These are phyloP conservation scores for Pachyrhizus erosus DNA, from an alignment of 306 rosid genomes.

Conservation along the genomic window DNA sequence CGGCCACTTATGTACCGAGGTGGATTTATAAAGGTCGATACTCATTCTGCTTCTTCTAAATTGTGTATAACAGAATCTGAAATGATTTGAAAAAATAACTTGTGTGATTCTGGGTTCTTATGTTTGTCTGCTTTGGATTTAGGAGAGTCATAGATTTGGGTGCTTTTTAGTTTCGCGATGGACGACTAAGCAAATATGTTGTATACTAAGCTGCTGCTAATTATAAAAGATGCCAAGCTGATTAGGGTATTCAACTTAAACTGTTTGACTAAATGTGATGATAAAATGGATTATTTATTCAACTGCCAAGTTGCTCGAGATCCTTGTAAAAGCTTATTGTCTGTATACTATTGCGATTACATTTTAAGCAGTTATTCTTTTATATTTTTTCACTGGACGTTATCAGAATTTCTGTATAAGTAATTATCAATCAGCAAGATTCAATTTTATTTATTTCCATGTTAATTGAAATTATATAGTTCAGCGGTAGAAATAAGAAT, in stretches of 20 bases:
- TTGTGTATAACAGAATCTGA: constrained; percentile 59
- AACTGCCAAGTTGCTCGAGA: neutral
- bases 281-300: neutral
- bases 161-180: constrained; percentile 17
- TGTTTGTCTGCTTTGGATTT: constrained; percentile 16
- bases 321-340: neutral
- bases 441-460: neutral
- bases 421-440: neutral
- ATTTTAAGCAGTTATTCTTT: neutral
- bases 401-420: neutral
- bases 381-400: neutral
- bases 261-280: neutral
- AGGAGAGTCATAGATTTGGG: neutral
- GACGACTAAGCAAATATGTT: neutral
- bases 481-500: no score
- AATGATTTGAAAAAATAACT: constrained; percentile 45
- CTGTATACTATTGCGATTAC: neutral
- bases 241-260: neutral
- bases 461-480: no score
- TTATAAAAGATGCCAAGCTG: neutral
- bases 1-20: constrained; percentile 53
- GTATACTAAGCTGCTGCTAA: neutral
- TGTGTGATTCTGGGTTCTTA: constrained; percentile 31
- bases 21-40: constrained; percentile 50
- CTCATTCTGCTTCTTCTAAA: constrained; percentile 52